These are phyloP conservation scores for Podila epicladia DNA, from an alignment of 192 early-diverging fungal genomes.

Conservation along the genomic window DNA sequence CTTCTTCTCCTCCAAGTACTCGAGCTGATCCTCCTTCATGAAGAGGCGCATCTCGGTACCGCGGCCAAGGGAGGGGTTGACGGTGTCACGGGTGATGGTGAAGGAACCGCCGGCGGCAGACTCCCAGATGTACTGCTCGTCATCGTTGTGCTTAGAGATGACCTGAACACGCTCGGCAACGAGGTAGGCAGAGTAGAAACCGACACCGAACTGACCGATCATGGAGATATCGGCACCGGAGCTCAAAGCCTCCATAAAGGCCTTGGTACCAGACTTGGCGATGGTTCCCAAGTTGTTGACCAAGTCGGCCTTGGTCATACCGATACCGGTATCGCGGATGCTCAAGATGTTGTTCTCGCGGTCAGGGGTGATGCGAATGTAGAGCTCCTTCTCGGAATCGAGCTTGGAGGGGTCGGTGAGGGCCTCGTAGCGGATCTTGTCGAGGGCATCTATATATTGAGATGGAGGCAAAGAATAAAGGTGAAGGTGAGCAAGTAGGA, in stretches of 20 bases:
- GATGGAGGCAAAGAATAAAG: not conserved
- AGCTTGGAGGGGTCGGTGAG: constrained; percentile 93
- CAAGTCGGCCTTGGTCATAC: constrained; percentile 96
- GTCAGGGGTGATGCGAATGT: constrained; percentile 93
- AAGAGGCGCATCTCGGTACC: constrained; percentile 95
- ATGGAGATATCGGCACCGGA: constrained; percentile 98
- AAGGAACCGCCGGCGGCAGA: constrained; percentile 91
- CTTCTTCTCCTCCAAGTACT: constrained; percentile 98
- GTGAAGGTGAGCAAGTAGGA: not conserved
- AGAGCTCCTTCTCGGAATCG: constrained; percentile 93
- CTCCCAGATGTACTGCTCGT: constrained; percentile 97
- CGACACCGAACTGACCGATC: constrained; percentile 99
- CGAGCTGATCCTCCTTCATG: constrained; percentile 98
- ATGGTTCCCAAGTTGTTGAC: constrained; percentile 99
- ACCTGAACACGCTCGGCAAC: constrained; percentile 97
- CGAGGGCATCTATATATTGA: constrained; percentile 80
- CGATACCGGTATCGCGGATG: constrained; percentile 92
- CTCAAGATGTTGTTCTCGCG: constrained; percentile 85
- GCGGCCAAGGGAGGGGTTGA: constrained; percentile 90
- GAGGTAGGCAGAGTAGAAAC: constrained; percentile 99
- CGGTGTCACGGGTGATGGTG: constrained; percentile 94
- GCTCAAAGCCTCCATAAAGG: constrained; percentile 98
- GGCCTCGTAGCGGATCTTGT: constrained; percentile 99
- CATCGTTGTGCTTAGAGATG: constrained; percentile 97
- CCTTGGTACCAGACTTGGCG: constrained; percentile 99